Base-by-base conservation (phyloP, 2,329 filamentous ascomycete species). In the Exserohilum turcica region DNA sequence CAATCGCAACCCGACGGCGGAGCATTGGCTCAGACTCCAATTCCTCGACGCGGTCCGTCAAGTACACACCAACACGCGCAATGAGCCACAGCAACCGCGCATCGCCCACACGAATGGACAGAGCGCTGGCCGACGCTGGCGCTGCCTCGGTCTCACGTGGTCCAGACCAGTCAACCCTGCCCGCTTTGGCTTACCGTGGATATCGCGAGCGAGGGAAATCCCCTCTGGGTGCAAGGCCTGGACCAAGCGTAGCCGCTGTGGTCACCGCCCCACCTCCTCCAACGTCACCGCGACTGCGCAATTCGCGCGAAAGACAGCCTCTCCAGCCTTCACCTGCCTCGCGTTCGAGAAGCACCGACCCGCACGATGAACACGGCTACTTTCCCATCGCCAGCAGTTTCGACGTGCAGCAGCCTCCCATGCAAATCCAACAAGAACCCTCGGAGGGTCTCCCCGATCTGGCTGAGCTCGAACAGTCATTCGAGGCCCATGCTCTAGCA, bases 1-100 rank as follows among this genome's bases (percentile, higher is more conserved):
- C 72, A 7, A 63, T 74, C 24, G 54, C 66, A 6, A 58, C 61
- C 19, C 63, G 68, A 39, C 70, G 71, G 6, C 60, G 65, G 54
- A 74, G 71, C 48, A 60, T 57, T n/a, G 62, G 66, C 4, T 75
- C 73, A 48, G 71, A 74, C 35, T 72, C 70, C 13, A 68, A 64
- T 47, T 70, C 72, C 3, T 73, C 73, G 15, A 70, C 58, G n/a
- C 65, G 62, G 7, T 74, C 71, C 5, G 63, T 65, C 5, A 72
- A 64, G 37, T 67, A 68, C 43, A 66, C 66, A 12, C 65, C 65
- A 9, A 67, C 65, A 12, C 61, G 61, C 31, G 35, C 51, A 16
- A 55, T 48, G 21, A 57, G 55, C 38, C 59, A 62, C 50, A 66
- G 67, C 59, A 65, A 63, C 27, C 61, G 61, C 43, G 61, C 58